phyloP scores from a whole-genome alignment of 2,329 filamentous ascomycete species.

The Penicillium janthinellum region DNA sequence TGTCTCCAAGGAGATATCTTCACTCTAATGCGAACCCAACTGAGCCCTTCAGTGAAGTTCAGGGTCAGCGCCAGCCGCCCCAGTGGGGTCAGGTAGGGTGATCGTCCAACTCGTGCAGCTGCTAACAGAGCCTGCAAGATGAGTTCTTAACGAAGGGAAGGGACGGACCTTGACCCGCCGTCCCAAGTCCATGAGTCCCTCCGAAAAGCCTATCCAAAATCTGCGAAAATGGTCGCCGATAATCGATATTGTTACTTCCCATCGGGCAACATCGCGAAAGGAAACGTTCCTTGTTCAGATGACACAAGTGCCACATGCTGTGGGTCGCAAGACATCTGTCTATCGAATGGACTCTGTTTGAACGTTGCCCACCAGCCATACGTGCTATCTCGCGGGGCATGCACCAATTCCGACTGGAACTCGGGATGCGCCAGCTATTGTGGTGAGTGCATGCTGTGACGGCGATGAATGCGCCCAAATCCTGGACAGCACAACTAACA shows the following conservation, averaged over 20 bases:
- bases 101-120: not conserved
- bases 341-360: not conserved
- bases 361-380: not conserved
- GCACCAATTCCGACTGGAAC: not conserved
- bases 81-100: not conserved
- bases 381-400: not conserved
- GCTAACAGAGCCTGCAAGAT: not conserved
- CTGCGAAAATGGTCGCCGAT: not conserved
- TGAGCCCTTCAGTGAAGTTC: not conserved
- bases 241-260: slow-evolving; percentile 1
- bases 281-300: not conserved
- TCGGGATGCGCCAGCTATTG: not conserved
- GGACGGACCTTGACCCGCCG: not conserved
- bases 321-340: not conserved
- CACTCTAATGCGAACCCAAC: not conserved
- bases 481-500: not conserved
- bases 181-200: not conserved
- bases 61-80: not conserved
- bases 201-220: not conserved
- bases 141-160: not conserved
- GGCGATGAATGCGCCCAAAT: not conserved
- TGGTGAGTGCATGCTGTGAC: not conserved
- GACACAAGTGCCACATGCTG: slow-evolving; percentile 1
- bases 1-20: not conserved
- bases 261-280: not conserved